Evolutionary conservation across 2,329 filamentous ascomycete genomes (phyloP).

Genomic region (Lomentospora prolificans): DNA sequence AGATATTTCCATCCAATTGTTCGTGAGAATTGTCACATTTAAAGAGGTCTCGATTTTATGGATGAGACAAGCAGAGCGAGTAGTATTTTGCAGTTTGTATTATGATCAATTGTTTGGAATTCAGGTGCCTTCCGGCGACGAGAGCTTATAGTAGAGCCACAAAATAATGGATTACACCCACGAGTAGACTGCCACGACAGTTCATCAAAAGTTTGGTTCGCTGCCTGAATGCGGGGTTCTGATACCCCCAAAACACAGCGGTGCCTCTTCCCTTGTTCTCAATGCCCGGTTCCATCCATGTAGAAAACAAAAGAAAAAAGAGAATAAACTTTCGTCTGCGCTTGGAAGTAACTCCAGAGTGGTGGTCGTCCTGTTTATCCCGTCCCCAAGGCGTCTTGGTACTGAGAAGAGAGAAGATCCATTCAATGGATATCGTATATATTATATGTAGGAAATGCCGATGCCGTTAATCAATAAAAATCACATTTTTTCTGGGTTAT

Average conservation of each 20-base stretch:
- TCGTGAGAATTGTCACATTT: too few species aligned
- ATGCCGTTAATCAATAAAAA: not conserved
- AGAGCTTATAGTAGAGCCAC: not conserved
- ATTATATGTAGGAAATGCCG: not conserved
- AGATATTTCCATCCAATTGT: too few species aligned
- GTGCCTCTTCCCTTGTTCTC: not conserved
- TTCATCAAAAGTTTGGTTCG: not conserved
- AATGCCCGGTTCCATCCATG: not conserved
- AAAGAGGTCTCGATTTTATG: too few species aligned
- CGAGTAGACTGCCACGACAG: not conserved
- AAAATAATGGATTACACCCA: not conserved
- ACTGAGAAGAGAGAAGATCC: slow-evolving; percentile 3
- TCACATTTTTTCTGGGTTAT: not conserved
- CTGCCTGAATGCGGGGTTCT: slow-evolving; percentile 3
- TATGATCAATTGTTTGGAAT: not conserved
- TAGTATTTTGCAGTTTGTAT: not conserved
- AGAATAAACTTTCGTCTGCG: not conserved
- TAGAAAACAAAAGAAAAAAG: not conserved
- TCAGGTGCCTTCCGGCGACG: not conserved
- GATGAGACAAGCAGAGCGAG: not conserved
- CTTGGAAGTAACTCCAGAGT: slow-evolving; percentile 2
- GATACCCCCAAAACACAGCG: not conserved
- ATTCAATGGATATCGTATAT: slow-evolving; percentile 1
- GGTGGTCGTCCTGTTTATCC: slow-evolving; percentile 2
- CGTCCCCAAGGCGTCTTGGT: not conserved